Evolutionary conservation across 2,329 filamentous ascomycete genomes (phyloP), one percentile per base, ranked within the genome.

Genomic region (Pseudocercospora macadamiae): DNA sequence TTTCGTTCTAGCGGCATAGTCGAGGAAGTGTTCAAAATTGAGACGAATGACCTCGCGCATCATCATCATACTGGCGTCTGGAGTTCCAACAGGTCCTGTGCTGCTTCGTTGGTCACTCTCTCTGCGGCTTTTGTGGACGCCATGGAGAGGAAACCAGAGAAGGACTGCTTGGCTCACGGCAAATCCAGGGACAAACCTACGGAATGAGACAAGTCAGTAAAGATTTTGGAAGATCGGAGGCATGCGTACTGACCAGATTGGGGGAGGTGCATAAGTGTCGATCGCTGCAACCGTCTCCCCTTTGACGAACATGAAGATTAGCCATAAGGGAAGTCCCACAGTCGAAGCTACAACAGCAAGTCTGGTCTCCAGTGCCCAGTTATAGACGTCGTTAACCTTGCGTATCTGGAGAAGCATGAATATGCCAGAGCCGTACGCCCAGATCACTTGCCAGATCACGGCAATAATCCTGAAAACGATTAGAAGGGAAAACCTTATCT

Each of bases 261-360:
- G 10, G 5, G 49, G 49, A 16, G 49, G 49, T 12, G 36, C 49
- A 18, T 53, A 37, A 21, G 32, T 26, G 32, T 53, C 30, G 18
- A 53, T 39, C 30, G 19, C 19, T 8, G 14, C 18, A 23, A 53
- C 39, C 9, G 49, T n/a, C 12, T 37, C 28, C 5, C 21, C 19
- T 39, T 23, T 26, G 49, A 18, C 30, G 32, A 53, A 53, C 49
- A 53, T 53, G 49, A 53, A 53, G 14, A 39, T 25, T 12, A 53
- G 19, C 49, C 49, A 53, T 19, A 53, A 12, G 10, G 49, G 49
- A 30, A 53, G 49, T 2, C 49, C 49, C 23, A 39, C 14, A 2
- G 16, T 37, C 4, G 49, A 53, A 5, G 49, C 32, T 12, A 25
- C 18, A 5, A 53, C 49, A 7, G 49, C 49, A 19, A 53, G 4